These are phyloP conservation scores for Sporobolus alterniflorus DNA, from an alignment of 202 grass and related monocot species.

Conservation along the genomic window DNA sequence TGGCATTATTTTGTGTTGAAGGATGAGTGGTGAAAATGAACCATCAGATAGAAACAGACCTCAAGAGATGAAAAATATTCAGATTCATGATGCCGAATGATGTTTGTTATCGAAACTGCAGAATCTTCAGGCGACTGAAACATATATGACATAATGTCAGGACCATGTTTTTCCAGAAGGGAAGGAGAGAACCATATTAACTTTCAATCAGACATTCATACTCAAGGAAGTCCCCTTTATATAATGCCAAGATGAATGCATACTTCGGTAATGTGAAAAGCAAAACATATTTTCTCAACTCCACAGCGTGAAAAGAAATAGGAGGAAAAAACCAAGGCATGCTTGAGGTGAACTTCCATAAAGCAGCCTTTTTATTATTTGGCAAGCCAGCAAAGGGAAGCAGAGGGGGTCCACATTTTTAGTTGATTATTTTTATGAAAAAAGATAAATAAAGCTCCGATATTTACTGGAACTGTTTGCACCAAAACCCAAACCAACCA, in stretches of 20 bases:
- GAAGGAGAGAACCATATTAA: not conserved
- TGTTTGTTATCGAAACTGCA: slow-evolving; percentile 65
- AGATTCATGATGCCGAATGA: slow-evolving; percentile 80
- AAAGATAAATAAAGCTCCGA: not conserved
- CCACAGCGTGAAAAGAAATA: not conserved
- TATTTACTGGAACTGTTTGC: not conserved
- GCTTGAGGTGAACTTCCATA: not conserved
- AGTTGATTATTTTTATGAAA: slow-evolving; percentile 5
- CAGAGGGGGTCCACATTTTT: not conserved
- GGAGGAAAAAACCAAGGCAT: not conserved
- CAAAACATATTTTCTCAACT: not conserved
- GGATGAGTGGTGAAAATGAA: slow-evolving; percentile 10
- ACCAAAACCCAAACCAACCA: not conserved
- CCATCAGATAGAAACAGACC: slow-evolving; percentile 54
- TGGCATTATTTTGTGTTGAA: slow-evolving; percentile 5
- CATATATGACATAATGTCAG: slow-evolving; percentile 23
- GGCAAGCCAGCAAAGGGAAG: slow-evolving; percentile 1
- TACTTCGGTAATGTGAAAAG: not conserved
- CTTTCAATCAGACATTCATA: not conserved
- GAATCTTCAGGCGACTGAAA: slow-evolving; percentile 86
- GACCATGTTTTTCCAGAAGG: not conserved
- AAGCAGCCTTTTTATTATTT: not conserved
- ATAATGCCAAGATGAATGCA: not conserved
- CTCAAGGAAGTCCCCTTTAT: no score
- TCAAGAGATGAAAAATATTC: slow-evolving; percentile 87